phyloP scores from a whole-genome alignment of 345 rosid species.

The Ceriops decandra region DNA sequence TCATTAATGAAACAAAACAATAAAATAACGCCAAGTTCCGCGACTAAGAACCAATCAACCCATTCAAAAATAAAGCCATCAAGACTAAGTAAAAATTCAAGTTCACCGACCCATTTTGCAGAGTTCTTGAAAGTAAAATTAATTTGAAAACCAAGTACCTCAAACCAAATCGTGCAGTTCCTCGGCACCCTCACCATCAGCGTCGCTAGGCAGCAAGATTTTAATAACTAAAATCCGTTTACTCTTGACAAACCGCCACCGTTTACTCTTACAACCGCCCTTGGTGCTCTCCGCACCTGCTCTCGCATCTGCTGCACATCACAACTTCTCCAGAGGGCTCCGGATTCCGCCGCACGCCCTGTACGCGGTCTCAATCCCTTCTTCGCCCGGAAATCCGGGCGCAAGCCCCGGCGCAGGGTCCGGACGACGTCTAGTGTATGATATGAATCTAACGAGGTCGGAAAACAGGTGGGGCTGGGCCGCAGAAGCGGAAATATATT shows the following conservation, averaged over 20 bases:
- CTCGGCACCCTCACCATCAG: slow-evolving; percentile 39
- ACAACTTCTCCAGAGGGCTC: slow-evolving; percentile 38
- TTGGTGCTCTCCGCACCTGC: slow-evolving; percentile 63
- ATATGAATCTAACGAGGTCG: slow-evolving; percentile 34
- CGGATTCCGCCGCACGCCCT: slow-evolving; percentile 49
- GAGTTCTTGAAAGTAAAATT: neutral
- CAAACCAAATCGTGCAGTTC: slow-evolving; percentile 24
- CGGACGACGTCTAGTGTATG: slow-evolving; percentile 54
- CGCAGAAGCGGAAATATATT: neutral
- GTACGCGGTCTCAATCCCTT: slow-evolving; percentile 38
- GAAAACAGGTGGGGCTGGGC: neutral
- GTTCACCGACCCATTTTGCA: too few species aligned
- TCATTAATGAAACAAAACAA: too few species aligned
- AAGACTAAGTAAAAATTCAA: neutral
- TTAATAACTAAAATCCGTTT: slow-evolving; percentile 76
- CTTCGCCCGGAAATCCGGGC: slow-evolving; percentile 38
- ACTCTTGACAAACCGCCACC: slow-evolving; percentile 72
- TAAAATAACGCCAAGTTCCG: too few species aligned
- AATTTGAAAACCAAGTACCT: slow-evolving; percentile 36
- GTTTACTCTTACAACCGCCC: slow-evolving; percentile 59
- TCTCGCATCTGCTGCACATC: slow-evolving; percentile 90
- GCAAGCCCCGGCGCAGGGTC: slow-evolving; percentile 47
- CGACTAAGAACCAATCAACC: neutral
- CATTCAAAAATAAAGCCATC: neutral
- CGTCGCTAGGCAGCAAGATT: slow-evolving; percentile 85